Conservation (phyloP, 2,329 filamentous ascomycete species). For the Bipolaris zeicola region DNA sequence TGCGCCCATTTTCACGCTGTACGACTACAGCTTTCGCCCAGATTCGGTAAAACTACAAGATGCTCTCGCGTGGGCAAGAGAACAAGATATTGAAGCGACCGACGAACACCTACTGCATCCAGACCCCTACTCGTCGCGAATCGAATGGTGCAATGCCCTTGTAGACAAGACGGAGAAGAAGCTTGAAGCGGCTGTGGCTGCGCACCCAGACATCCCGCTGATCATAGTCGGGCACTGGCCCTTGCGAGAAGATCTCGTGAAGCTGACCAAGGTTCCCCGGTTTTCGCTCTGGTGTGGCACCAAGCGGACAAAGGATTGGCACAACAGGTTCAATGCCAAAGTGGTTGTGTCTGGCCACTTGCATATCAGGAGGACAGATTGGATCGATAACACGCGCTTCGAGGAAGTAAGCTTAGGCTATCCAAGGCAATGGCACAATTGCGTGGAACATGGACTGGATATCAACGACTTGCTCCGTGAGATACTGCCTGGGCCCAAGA, state of each 20-base stretch:
- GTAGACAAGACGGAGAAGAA: slow-evolving; percentile 50
- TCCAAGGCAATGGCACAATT: slow-evolving; percentile 54
- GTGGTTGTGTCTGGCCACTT: slow-evolving; percentile 56
- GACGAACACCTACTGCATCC: slow-evolving; percentile 55
- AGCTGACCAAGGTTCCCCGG: slow-evolving; percentile 50
- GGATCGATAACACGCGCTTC: slow-evolving; percentile 54
- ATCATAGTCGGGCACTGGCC: slow-evolving; percentile 57
- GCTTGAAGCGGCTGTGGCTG: slow-evolving; percentile 42
- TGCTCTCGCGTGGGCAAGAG: slow-evolving; percentile 55
- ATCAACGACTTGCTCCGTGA: slow-evolving; percentile 55
- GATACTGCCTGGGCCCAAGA: slow-evolving; percentile 51
- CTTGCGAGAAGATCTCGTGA: slow-evolving; percentile 52
- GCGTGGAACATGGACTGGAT: slow-evolving; percentile 50
- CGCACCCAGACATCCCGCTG: slow-evolving; percentile 43
- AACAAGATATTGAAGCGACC: slow-evolving; percentile 53
- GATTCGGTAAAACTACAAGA: slow-evolving; percentile 54
- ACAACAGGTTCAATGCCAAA: slow-evolving; percentile 53
- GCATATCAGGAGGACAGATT: slow-evolving; percentile 55
- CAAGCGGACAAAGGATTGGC: slow-evolving; percentile 55
- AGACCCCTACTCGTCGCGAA: slow-evolving; percentile 52
- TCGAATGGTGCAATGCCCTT: slow-evolving; percentile 54
- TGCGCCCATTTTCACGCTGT: slow-evolving; percentile 63
- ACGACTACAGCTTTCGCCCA: slow-evolving; percentile 65
- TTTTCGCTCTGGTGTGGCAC: slow-evolving; percentile 57
- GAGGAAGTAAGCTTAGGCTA: slow-evolving; percentile 57